These are phyloP conservation scores for Ottelia alismoides DNA, from an alignment of 106 monocot species.

Conservation along the genomic window DNA sequence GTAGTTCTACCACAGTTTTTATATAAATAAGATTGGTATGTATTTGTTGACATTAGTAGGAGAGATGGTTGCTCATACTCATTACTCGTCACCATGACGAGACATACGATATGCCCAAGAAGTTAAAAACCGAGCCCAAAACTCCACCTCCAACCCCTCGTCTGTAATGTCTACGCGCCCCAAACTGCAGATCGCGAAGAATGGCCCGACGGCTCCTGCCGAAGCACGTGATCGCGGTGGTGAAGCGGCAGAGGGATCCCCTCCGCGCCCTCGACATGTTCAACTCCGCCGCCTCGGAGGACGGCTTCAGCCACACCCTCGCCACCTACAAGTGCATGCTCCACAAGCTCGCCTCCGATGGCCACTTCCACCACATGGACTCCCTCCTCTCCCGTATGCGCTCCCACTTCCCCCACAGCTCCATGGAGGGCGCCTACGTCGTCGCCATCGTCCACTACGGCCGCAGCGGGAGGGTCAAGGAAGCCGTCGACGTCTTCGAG, in stretches of 20 bases:
- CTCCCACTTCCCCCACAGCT: conserved; percentile 23
- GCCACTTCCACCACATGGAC: conserved; percentile 63
- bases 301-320: conserved; percentile 43
- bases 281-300: conserved; percentile 32
- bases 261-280: conserved; percentile 66
- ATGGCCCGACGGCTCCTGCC: too few relatives aligned
- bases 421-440: conserved; percentile 44
- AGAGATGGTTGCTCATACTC: too few relatives aligned
- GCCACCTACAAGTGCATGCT: conserved; percentile 56
- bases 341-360: conserved; percentile 47
- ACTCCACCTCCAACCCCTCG: too few relatives aligned
- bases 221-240: conserved; percentile 41
- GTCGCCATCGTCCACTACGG: conserved; percentile 58
- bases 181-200: too few relatives aligned
- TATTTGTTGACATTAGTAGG: too few relatives aligned
- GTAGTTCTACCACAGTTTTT: too few relatives aligned
- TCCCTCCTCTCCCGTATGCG: conserved; percentile 50
- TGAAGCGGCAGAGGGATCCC: conserved; percentile 54
- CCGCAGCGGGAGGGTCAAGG: conserved; percentile 29
- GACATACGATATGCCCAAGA: too few relatives aligned
- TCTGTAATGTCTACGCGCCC: too few relatives aligned
- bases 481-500: conserved; percentile 77
- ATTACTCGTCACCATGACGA: too few relatives aligned
- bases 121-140: too few relatives aligned
- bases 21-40: too few relatives aligned